These are phyloP conservation scores for Phaffia tasmanica DNA, from an alignment of 768 basidiomycete genomes.

Conservation along the genomic window DNA sequence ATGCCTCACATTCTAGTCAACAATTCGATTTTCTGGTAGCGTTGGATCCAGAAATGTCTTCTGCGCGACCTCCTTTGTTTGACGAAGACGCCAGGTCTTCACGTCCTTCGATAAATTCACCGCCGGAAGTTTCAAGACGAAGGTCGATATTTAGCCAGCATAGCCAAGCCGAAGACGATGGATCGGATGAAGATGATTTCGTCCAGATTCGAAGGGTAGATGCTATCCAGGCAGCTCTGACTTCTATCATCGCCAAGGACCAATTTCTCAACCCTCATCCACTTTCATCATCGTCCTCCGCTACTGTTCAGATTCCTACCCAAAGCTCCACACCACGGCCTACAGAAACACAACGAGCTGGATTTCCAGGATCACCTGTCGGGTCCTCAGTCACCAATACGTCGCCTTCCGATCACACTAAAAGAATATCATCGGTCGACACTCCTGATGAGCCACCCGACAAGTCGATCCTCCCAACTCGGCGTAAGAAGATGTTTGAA, in stretches of 20 bases:
- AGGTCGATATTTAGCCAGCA: not conserved
- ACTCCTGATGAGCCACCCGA: too few species aligned
- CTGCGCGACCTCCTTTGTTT: constrained; percentile 53
- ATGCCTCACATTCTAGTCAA: too few species aligned
- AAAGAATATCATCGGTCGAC: not conserved
- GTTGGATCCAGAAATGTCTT: constrained; percentile 44
- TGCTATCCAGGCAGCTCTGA: constrained; percentile 89
- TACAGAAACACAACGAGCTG: not conserved
- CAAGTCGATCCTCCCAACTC: too few species aligned
- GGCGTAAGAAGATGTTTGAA: too few species aligned
- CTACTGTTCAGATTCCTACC: not conserved
- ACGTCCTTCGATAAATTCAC: not conserved
- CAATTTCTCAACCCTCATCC: constrained; percentile 6
- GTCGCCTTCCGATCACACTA: constrained; percentile 1
- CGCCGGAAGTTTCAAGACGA: too few species aligned
- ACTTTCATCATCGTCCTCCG: not conserved
- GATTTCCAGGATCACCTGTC: not conserved
- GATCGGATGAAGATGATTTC: constrained; percentile 43
- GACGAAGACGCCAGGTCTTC: constrained; percentile 9
- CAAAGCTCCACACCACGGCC: too few species aligned
- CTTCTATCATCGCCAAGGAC: constrained; percentile 75
- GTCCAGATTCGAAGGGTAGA: constrained; percentile 76
- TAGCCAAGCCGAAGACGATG: not conserved
- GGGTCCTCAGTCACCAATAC: not conserved
- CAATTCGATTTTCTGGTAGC: constrained; percentile 57